Conservation (phyloP, 2,329 filamentous ascomycete genomes). For the Tolypocladium guangdongense region DNA sequence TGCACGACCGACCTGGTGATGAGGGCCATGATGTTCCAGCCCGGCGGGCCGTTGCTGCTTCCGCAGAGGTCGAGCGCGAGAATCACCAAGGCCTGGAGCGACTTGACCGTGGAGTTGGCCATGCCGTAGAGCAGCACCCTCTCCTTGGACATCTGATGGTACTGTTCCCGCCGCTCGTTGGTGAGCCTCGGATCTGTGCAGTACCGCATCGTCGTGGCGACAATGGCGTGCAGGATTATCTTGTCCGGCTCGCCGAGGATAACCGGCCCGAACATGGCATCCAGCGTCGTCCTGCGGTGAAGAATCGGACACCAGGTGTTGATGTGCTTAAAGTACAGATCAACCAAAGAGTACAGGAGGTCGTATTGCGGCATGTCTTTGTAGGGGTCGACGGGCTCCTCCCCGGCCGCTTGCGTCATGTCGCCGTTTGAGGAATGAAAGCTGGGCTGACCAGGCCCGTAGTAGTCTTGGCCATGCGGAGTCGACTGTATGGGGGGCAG, state of each 20-base stretch:
- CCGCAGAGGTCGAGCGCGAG: constrained; percentile 77
- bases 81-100: constrained; percentile 78
- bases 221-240: constrained; percentile 77
- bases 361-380: constrained; percentile 66
- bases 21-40: constrained; percentile 83
- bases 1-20: constrained; percentile 86
- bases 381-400: constrained; percentile 26
- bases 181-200: constrained; percentile 68
- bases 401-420: constrained; percentile 29
- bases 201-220: constrained; percentile 77
- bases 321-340: constrained; percentile 70
- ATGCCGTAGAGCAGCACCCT: constrained; percentile 79
- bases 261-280: constrained; percentile 68
- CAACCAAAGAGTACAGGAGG: constrained; percentile 59
- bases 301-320: constrained; percentile 84
- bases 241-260: constrained; percentile 71
- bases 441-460: constrained; percentile 29
- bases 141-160: constrained; percentile 73
- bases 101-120: constrained; percentile 81
- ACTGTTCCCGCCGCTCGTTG: constrained; percentile 59
- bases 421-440: constrained; percentile 43
- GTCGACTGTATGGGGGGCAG: constrained; percentile 25
- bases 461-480: constrained; percentile 38
- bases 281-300: constrained; percentile 72
- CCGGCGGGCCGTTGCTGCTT: constrained; percentile 78